Base-by-base conservation (phyloP, 306 rosid species). In the Cucumis melo region DNA sequence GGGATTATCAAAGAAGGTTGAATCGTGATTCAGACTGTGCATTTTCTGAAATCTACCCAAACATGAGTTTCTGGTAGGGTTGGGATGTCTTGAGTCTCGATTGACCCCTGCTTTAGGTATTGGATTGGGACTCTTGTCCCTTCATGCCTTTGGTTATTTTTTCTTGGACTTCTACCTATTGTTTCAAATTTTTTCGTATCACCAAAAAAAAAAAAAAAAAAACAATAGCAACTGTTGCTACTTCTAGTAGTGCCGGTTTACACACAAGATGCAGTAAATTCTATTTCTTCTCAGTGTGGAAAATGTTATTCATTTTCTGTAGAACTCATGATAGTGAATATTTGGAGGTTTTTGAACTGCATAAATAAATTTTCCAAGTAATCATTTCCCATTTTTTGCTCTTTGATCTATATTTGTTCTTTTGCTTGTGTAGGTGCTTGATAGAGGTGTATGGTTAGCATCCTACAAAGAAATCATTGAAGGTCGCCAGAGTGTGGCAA, bases 371-470 rank as follows among this genome's bases (percentile, higher is more conserved):
- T 20, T 51, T 16, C 50, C 42, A 55, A 56, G 51, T 36, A 51
- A 36, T 36, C 51, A n/a, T 55, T 54, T 24, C 67, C 7, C 7
- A 38, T 34, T 20, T 56, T 57, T 13, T 57, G 29, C 8, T 14
- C 38, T 8, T 38, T 57, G 7, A 54, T 21, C 4, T 23, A 23
- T 23, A 54, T 81, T 65, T 53, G 58, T 70, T 57, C 48, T 10
- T 78, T 76, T 83, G 73, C 84, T 62, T 62, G 51, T 89, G 82
- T 85, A 95, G 99, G 90, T 95, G 75, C 84, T 77, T 67, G 99
- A 95, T 83, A 92, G 84, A 88, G 91, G 93, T 80, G 79, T 44
- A 20, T 95, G 96, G 97, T 82, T 87, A 29, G 87, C 73, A 72
- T 90, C 98, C 70, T 81, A 53, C 82, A 87, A 92, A 86, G 83